Evolutionary conservation across 208 protist genomes (phyloP), one percentile per base, ranked within the genome.

Genomic region (Entamoeba dispar): DNA sequence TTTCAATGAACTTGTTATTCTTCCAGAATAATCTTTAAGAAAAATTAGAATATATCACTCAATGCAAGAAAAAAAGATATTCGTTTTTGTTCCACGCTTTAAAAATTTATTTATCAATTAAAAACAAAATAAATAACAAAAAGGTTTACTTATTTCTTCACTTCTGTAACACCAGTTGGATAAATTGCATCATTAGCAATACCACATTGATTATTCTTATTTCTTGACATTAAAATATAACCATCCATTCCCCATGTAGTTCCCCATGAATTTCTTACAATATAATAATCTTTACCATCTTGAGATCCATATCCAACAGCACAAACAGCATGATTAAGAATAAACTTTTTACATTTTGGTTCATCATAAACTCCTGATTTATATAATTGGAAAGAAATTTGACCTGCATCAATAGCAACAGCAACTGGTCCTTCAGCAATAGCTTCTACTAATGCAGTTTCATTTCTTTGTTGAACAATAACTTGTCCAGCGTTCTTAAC

Each of bases 281-380:
- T 92, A 14, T 91, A 94, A 92, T 91, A 94, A 12, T 92, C 27
- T 19, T 14, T 0, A 38, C 69, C 86, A 73, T 93, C 52, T 22
- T 92, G 50, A 91, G 15, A 5, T 31, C 93, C 93, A 94, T 94
- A 94, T n/a, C 93, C 93, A 92, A 94, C 90, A 51, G 73, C 49
- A 31, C 4, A 7, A 92, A 94, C 93, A 4, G 49, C 49, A 49
- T 91, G 86, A 52, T 49, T 22, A 15, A 77, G 27, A 38, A 15
- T 14, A 15, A 14, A 0, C 38, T 34, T 22, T 91, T 34, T 49
- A n/a, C 77, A 91, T 91, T 91, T 38, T 27, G 34, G 7, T 34
- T 77, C 61, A 19, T 91, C 77, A 38, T 49, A 91, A 49, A 91
- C 34, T 49, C 77, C 77, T 22, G 5, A 27, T 49, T 91, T 91